A percentile compares a stretch with the other conserved stretches of the same genome.
phyloP scores from a whole-genome alignment of 257 asterid species.

The Solanum chiquidenum region DNA sequence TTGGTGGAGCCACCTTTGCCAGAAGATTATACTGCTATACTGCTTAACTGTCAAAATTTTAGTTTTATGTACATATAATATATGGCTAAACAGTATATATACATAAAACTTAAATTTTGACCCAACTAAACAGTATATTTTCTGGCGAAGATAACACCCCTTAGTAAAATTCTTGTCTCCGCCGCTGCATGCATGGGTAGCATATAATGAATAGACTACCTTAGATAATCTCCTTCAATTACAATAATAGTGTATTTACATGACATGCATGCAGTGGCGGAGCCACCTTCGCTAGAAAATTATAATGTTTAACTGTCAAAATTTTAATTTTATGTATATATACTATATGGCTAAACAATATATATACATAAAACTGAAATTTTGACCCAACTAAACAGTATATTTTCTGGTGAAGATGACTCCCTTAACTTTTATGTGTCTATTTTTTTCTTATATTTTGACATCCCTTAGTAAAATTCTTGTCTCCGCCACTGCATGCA shows the following conservation, averaged over 20 bases:
- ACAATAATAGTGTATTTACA: background rate
- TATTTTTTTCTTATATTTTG: background rate
- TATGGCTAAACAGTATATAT: background rate
- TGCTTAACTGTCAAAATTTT: background rate
- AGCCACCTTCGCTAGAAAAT: background rate
- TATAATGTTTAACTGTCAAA: background rate
- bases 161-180: background rate
- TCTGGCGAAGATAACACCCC: background rate
- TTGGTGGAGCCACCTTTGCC: background rate
- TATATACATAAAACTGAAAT: background rate
- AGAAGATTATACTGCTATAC: background rate
- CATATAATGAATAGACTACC: background rate
- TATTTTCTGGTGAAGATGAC: background rate
- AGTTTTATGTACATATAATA: too few relatives aligned
- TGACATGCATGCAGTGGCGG: background rate
- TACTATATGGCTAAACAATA: background rate
- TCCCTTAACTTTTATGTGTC: too few relatives aligned
- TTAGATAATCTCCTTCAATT: background rate
- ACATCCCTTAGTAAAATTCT: background rate
- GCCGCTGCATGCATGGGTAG: background rate
- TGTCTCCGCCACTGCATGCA: background rate
- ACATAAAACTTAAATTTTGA: background rate
- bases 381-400: background rate
- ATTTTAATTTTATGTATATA: too few relatives aligned
- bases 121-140: background rate